Base-by-base conservation (phyloP, 1,284 basidiomycete genomes). In the Wolfiporia cocos region DNA sequence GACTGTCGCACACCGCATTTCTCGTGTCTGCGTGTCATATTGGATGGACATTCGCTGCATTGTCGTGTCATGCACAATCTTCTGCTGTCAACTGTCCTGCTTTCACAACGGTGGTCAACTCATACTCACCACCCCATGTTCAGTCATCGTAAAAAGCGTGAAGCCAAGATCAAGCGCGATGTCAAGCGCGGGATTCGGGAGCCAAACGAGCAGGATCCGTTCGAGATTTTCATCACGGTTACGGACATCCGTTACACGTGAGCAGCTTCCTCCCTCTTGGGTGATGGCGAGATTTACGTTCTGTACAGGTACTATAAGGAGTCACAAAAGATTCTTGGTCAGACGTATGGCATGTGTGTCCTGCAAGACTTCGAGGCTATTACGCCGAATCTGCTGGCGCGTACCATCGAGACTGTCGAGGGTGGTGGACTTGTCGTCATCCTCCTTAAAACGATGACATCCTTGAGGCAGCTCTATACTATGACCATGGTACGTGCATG, bases 341-440 rank as follows among this genome's bases (percentile, higher is more conserved):
- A 97, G 61, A 99, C 96, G 0, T 98, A 89, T 64, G 95, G 95
- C 34, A 99, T 99, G 93, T 85, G 92, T 49, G 81, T 99, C 6
- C 70, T 99, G 43, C 96, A 99, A 67, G 96, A 99, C 61, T 99
- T 99, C 55, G 96, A 99, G 62, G 95, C 96, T 3, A 82, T 99
- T 51, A 99, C 96, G 1, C 96, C 96, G 22, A 99, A 99, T 68
- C 68, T 98, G 44, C 81, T 99, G 22, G 96, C 96, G 4, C 74
- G 95, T 39, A 99, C 96, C 17, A 94, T 99, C 45, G 96, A 99
- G 70, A 99, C 96, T 0, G 95, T 99, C 1, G 91, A 99, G 61
- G 96, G 96, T 18, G 96, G 96, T 24, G 96, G 96, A 3, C 70
- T 98, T 28, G 83, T 99, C 3, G 86, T 97, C 2, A 68, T 99